Evolutionary conservation across 208 protist genomes (phyloP).

Genomic region (Trypanosoma platydactyli): DNA sequence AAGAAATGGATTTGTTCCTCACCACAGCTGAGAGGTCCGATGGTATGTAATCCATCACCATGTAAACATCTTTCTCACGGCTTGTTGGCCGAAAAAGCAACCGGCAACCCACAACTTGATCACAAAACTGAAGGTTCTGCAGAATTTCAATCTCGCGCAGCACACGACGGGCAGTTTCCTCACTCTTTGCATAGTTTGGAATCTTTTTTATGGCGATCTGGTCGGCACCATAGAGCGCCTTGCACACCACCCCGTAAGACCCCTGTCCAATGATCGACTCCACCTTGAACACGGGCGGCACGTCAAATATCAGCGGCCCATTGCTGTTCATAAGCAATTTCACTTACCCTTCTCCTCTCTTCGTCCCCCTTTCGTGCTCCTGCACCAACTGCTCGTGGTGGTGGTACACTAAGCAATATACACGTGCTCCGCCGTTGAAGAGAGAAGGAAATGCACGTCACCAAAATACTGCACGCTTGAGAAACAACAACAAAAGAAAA

Average conservation of each 20-base stretch:
- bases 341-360: neutral
- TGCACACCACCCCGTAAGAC: slow-evolving; percentile 93
- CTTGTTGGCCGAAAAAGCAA: slow-evolving; percentile 86
- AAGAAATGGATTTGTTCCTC: slow-evolving; percentile 70
- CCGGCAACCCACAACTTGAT: slow-evolving; percentile 85
- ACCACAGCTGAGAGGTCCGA: slow-evolving; percentile 82
- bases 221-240: slow-evolving; percentile 77
- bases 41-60: slow-evolving; percentile 91
- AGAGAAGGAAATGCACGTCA: too few species aligned
- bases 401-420: too few species aligned
- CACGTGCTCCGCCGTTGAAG: too few species aligned
- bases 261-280: slow-evolving; percentile 92
- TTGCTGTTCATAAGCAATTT: slow-evolving; percentile 19
- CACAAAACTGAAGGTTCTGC: slow-evolving; percentile 85
- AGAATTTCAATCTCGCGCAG: slow-evolving; percentile 88
- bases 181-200: slow-evolving; percentile 80
- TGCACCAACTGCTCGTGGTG: too few species aligned
- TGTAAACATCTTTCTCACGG: slow-evolving; percentile 92
- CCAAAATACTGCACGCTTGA: too few species aligned
- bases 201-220: slow-evolving; percentile 91
- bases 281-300: slow-evolving; percentile 83
- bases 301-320: slow-evolving; percentile 81
- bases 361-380: slow-evolving; percentile 19
- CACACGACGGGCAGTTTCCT: slow-evolving; percentile 81
- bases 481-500: too few species aligned